Evolutionary conservation across 352 stramenopile species (phyloP).

Genomic region (Elongisporangium undulatum): DNA sequence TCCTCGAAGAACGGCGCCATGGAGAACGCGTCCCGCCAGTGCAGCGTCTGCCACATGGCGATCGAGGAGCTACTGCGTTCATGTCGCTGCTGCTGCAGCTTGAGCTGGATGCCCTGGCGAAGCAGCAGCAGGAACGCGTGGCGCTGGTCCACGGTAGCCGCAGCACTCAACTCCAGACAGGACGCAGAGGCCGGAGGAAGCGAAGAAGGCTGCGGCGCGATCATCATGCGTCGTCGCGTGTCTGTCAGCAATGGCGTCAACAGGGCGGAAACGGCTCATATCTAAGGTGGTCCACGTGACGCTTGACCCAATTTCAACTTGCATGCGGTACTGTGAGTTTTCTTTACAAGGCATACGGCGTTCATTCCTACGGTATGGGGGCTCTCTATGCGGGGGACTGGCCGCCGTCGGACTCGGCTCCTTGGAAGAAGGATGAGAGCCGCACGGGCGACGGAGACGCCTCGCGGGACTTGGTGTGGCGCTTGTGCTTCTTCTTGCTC

Average conservation of each 20-base stretch:
- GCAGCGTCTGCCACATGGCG: conserved; percentile 60
- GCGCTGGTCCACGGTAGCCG: conserved; percentile 1
- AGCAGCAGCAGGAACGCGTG: conserved; percentile 51
- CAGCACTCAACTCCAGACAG: neutral
- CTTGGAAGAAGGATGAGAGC: conserved; percentile 91
- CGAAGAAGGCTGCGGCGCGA: neutral
- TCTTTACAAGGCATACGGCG: neutral
- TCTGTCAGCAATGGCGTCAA: conserved; percentile 12
- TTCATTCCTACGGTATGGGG: neutral
- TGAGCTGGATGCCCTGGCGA: conserved; percentile 53
- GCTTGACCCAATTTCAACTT: neutral
- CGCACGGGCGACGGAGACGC: conserved; percentile 60
- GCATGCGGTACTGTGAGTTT: neutral
- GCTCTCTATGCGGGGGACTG: conserved; percentile 10
- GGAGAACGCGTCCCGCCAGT: conserved; percentile 69
- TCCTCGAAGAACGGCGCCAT: conserved; percentile 63
- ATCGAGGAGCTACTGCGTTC: conserved; percentile 8
- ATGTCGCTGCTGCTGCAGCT: conserved; percentile 24
- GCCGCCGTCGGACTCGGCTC: conserved; percentile 24
- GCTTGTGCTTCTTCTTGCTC: conserved; percentile 46
- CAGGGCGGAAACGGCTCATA: neutral
- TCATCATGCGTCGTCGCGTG: conserved; percentile 1
- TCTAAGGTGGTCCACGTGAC: conserved; percentile 4
- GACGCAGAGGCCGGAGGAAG: neutral
- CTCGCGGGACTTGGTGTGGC: conserved; percentile 40